Conservation (phyloP, 768 basidiomycete species). For the Boletus barrowsii region DNA sequence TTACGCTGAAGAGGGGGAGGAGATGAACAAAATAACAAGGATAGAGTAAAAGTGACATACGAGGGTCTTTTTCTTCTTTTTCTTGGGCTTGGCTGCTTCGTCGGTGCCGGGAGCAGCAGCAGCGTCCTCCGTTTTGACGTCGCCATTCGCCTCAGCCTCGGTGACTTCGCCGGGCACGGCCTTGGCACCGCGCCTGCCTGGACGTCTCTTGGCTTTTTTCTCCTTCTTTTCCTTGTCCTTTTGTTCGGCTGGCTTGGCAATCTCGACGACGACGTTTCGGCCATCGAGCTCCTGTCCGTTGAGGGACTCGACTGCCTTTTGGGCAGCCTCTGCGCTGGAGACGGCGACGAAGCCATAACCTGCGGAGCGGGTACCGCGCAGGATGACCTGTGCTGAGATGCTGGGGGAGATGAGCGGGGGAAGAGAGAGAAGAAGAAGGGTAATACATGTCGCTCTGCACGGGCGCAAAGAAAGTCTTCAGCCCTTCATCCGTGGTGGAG, state of each 20-base stretch:
- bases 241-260: constrained; percentile 88
- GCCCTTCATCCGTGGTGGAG: constrained; percentile 89
- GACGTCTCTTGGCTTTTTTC: constrained; percentile 74
- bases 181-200: constrained; percentile 83
- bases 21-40: not conserved
- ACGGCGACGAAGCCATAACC: constrained; percentile 94
- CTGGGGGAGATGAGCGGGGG: constrained; percentile 38
- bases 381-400: constrained; percentile 80
- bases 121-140: constrained; percentile 56
- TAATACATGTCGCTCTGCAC: constrained; percentile 86
- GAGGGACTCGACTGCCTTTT: constrained; percentile 81
- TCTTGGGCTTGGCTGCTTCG: constrained; percentile 66
- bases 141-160: constrained; percentile 86
- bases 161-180: constrained; percentile 87
- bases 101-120: constrained; percentile 47
- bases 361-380: constrained; percentile 80
- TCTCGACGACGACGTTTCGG: constrained; percentile 85
- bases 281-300: constrained; percentile 88
- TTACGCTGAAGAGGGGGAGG: constrained; percentile 47
- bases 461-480: constrained; percentile 90
- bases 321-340: constrained; percentile 74
- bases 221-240: constrained; percentile 79
- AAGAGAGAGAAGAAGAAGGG: not conserved
- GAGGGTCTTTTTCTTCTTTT: constrained; percentile 72
- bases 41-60: constrained; percentile 35